Percentiles rank a stretch among this genome's conserved stretches.
phyloP scores from a whole-genome alignment of 2,329 filamentous ascomycete genomes.

The Sporothrix mexicana region DNA sequence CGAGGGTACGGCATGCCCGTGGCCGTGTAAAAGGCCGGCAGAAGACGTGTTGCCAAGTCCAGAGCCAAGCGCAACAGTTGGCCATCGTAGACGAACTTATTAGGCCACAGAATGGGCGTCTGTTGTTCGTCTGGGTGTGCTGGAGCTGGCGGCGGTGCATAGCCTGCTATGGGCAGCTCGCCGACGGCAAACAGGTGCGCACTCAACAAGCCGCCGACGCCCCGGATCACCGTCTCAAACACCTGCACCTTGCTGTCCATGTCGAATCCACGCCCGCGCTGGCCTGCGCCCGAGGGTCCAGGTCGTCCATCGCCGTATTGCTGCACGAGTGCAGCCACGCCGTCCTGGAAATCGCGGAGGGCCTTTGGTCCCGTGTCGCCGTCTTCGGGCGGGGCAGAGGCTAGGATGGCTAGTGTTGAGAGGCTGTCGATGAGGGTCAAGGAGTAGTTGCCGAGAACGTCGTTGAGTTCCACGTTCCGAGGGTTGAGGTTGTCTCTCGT shows the following conservation, averaged over 20 bases:
- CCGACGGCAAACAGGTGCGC: constrained; percentile 93
- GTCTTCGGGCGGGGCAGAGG: constrained; percentile 69
- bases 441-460: constrained; percentile 96
- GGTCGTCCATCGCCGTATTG: constrained; percentile 85
- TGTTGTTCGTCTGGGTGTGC: constrained; percentile 38
- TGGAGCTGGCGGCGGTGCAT: constrained; percentile 57
- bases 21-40: constrained; percentile 89
- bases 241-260: constrained; percentile 98
- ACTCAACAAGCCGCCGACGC: constrained; percentile 86
- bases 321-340: constrained; percentile 74
- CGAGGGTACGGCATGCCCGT: constrained; percentile 94
- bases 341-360: constrained; percentile 77
- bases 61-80: constrained; percentile 88
- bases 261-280: constrained; percentile 82
- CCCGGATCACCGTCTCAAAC: constrained; percentile 96
- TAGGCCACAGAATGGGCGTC: constrained; percentile 70
- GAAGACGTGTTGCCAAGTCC: constrained; percentile 80
- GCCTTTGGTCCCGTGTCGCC: constrained; percentile 64
- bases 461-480: constrained; percentile 84
- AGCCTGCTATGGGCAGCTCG: constrained; percentile 84
- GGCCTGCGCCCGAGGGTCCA: constrained; percentile 71
- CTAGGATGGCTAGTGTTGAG: constrained; percentile 90
- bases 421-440: constrained; percentile 94
- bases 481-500: constrained; percentile 83
- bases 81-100: constrained; percentile 82